Evolutionary conservation across 495 filamentous ascomycete species (phyloP).

Genomic region (Daldinia bambusicola): DNA sequence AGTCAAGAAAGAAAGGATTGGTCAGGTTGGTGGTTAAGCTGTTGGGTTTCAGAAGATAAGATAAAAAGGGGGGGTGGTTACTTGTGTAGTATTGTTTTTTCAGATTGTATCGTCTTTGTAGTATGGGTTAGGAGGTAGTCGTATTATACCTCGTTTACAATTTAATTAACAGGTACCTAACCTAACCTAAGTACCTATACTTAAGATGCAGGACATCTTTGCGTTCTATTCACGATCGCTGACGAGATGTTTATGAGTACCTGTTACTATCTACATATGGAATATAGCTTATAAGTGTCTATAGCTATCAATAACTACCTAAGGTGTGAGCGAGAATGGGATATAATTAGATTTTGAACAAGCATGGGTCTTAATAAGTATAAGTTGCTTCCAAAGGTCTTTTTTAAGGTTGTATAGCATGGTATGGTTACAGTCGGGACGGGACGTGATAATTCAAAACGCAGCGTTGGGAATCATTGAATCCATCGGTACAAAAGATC

Average conservation of each 20-base stretch:
- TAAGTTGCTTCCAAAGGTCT: slow-evolving; percentile 11
- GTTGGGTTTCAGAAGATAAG: background rate
- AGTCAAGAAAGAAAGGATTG: background rate
- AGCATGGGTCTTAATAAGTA: background rate
- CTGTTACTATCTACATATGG: too few species aligned
- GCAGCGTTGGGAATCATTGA: slow-evolving; percentile 4
- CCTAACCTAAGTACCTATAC: too few species aligned
- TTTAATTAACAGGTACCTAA: too few species aligned
- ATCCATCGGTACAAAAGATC: slow-evolving; percentile 31
- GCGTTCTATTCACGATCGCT: too few species aligned
- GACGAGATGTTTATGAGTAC: too few species aligned
- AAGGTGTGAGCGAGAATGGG: too few species aligned
- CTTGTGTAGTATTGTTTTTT: background rate
- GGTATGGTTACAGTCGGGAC: slow-evolving; percentile 28
- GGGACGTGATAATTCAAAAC: slow-evolving; percentile 4
- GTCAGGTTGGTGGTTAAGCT: slow-evolving; percentile 2
- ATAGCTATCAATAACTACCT: too few species aligned
- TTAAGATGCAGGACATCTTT: too few species aligned
- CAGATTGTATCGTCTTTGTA: background rate
- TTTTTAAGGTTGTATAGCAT: slow-evolving; percentile 22
- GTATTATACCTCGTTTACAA: background rate
- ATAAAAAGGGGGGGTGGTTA: background rate
- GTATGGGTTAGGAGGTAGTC: background rate
- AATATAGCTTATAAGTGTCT: too few species aligned
- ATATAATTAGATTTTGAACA: background rate